Conservation (phyloP, 371 early-diverging fungal genomes). For the Apophysomyces ossiformis region DNA sequence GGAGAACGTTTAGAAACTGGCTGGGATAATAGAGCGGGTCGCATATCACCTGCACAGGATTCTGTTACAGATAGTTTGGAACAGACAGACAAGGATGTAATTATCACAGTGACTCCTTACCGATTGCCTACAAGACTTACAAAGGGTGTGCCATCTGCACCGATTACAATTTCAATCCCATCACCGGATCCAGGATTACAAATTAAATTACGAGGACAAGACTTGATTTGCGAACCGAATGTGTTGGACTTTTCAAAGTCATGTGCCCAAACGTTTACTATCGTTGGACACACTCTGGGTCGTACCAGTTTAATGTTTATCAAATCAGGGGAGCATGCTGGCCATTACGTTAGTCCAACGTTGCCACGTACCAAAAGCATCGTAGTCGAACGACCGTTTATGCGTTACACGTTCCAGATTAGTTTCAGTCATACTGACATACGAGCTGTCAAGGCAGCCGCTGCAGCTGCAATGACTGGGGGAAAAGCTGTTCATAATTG, state of each 20-base stretch:
- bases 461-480: slow-evolving; percentile 7
- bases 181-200: slow-evolving; percentile 63
- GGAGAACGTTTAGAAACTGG: slow-evolving; percentile 63
- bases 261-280: slow-evolving; percentile 62
- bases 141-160: slow-evolving; percentile 58
- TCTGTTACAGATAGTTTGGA: slow-evolving; percentile 10
- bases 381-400: slow-evolving; percentile 70
- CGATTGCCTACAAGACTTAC: slow-evolving; percentile 68
- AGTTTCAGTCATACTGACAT: slow-evolving; percentile 49
- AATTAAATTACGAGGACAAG: slow-evolving; percentile 66
- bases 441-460: slow-evolving; percentile 19
- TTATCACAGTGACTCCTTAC: slow-evolving; percentile 46
- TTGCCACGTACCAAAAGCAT: slow-evolving; percentile 64
- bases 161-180: slow-evolving; percentile 67
- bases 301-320: slow-evolving; percentile 69
- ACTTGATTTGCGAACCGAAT: slow-evolving; percentile 63
- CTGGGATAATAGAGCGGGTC: slow-evolving; percentile 46
- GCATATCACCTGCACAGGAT: slow-evolving; percentile 12
- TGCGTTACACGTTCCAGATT: slow-evolving; percentile 72
- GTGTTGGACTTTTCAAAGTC: slow-evolving; percentile 61
- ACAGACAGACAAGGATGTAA: slow-evolving; percentile 33
- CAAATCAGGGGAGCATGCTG: slow-evolving; percentile 60
- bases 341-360: slow-evolving; percentile 57
- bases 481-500: background rate
- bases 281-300: slow-evolving; percentile 67